Conservation (phyloP, 192 early-diverging fungal genomes). For the Coemansia interrupta region DNA sequence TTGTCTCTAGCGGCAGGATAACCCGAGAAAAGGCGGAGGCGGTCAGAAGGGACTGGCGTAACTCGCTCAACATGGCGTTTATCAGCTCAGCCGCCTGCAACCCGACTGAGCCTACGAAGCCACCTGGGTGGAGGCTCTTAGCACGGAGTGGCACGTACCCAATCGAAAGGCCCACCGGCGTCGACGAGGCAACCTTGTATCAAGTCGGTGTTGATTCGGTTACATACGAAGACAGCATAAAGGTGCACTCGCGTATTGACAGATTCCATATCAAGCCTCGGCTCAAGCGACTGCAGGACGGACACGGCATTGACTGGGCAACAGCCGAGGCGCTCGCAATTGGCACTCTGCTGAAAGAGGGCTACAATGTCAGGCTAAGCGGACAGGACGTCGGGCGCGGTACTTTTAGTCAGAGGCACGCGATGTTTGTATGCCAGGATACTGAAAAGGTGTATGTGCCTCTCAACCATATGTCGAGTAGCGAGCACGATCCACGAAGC, state of each 20-base stretch:
- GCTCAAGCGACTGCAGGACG: constrained; percentile 65
- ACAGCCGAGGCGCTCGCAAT: constrained; percentile 91
- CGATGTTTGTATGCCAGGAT: constrained; percentile 90
- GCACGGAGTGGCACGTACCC: constrained; percentile 10
- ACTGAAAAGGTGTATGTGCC: constrained; percentile 82
- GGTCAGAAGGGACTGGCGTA: constrained; percentile 20
- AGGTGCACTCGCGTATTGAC: constrained; percentile 77
- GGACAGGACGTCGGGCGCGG: constrained; percentile 98
- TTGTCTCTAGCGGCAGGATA: constrained; percentile 24
- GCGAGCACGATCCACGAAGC: background rate
- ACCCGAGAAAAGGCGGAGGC: constrained; percentile 18
- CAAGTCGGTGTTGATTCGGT: constrained; percentile 78
- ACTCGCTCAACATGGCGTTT: constrained; percentile 33
- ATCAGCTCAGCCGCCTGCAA: constrained; percentile 24
- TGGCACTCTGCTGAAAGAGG: constrained; percentile 79
- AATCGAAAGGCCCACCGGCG: constrained; percentile 55
- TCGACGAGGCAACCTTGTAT: constrained; percentile 58
- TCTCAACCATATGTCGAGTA: constrained; percentile 65
- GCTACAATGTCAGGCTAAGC: constrained; percentile 84
- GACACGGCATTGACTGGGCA: constrained; percentile 86
- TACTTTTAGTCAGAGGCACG: constrained; percentile 95
- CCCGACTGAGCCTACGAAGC: constrained; percentile 15
- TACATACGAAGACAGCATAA: constrained; percentile 56
- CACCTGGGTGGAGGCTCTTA: constrained; percentile 23
- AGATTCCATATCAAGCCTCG: constrained; percentile 91